phyloP scores from a whole-genome alignment of 2,329 filamentous ascomycete genomes.

The Leptographium radiaticola region DNA sequence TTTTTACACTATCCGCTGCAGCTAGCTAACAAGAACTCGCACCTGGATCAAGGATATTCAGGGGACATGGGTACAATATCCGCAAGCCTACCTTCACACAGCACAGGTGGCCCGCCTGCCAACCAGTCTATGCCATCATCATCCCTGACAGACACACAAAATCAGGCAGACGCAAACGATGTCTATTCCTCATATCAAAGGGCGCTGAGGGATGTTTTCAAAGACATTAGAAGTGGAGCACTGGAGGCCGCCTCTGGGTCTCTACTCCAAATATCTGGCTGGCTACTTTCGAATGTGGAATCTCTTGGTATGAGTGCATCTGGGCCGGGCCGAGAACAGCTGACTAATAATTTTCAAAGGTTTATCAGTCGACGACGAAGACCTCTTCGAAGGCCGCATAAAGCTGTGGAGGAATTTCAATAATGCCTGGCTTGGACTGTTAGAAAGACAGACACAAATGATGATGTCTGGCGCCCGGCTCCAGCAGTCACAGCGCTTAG shows the following conservation, averaged over 20 bases:
- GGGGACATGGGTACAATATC: conserved; percentile 30
- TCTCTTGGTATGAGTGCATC: conserved; percentile 35
- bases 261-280: conserved; percentile 38
- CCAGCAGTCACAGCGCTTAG: conserved; percentile 45
- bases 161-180: conserved; percentile 32
- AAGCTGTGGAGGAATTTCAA: conserved; percentile 93
- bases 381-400: conserved; percentile 61
- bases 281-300: conserved; percentile 41
- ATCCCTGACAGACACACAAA: neutral
- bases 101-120: conserved; percentile 4
- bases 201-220: conserved; percentile 54
- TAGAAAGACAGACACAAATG: conserved; percentile 74
- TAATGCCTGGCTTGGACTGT: conserved; percentile 71
- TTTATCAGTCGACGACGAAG: conserved; percentile 70
- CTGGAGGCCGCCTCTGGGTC: conserved; percentile 38
- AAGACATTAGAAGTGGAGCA: conserved; percentile 46
- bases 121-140: neutral
- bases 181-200: conserved; percentile 54
- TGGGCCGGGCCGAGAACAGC: neutral
- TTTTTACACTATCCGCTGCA: conserved; percentile 51
- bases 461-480: conserved; percentile 45
- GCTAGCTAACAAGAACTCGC: conserved; percentile 39
- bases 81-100: conserved; percentile 27
- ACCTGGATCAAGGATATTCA: conserved; percentile 42
- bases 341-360: conserved; percentile 35